phyloP scores from a whole-genome alignment of 306 rosid genomes.

The Glycine latifolia region DNA sequence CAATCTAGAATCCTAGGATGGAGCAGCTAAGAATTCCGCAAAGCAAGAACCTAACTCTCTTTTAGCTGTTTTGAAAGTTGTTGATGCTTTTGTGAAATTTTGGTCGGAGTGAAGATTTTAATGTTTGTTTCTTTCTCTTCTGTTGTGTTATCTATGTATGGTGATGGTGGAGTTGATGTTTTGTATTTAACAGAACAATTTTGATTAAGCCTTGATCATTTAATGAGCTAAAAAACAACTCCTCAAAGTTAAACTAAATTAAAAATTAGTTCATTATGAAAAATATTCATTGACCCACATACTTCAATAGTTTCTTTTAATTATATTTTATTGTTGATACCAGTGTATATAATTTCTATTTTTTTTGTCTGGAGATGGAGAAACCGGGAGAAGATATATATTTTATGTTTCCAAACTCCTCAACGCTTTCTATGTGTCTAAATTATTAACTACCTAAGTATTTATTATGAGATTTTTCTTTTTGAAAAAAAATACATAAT shows the following conservation, averaged over 20 bases:
- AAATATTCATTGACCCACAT: neutral
- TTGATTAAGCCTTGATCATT: constrained; percentile 9
- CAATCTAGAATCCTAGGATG: constrained; percentile 89
- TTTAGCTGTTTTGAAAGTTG: constrained; percentile 59
- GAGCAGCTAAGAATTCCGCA: constrained; percentile 49
- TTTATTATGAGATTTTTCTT: neutral
- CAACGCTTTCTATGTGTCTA: neutral
- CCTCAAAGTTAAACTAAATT: neutral
- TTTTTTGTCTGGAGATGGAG: no score
- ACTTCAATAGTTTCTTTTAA: neutral
- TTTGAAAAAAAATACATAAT: neutral
- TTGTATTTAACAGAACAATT: constrained; percentile 39
- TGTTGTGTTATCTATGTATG: neutral
- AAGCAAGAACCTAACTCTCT: constrained; percentile 66
- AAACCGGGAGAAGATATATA: no score
- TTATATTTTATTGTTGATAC: neutral
- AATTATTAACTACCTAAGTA: neutral
- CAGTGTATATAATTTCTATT: no score
- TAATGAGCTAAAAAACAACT: neutral
- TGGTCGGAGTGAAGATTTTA: constrained; percentile 71
- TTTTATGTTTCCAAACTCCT: neutral
- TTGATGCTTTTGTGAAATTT: constrained; percentile 72
- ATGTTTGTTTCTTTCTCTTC: constrained; percentile 28
- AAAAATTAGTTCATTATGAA: neutral
- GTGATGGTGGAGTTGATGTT: constrained; percentile 40